These are phyloP conservation scores for Camellia granthamiana DNA, from an alignment of 148 eudicot genomes.

Conservation along the genomic window DNA sequence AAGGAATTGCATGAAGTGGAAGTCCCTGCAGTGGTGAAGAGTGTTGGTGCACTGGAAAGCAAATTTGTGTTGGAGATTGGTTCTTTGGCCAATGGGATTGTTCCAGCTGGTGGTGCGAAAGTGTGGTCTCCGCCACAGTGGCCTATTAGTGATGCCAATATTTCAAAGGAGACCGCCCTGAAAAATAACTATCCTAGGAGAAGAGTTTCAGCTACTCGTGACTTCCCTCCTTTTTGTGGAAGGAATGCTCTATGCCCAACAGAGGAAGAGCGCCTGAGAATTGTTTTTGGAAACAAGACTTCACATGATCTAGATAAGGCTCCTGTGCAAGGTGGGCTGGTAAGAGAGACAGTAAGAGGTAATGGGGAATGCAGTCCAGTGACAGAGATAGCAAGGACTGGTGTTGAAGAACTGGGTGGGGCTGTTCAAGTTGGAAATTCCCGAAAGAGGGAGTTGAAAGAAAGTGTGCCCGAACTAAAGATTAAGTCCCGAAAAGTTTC, in stretches of 20 bases:
- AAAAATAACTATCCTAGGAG: conserved; percentile 39
- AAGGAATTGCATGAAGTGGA: conserved; percentile 11
- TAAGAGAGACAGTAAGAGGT: neutral
- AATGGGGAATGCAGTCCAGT: neutral
- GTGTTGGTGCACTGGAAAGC: neutral
- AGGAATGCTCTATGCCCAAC: conserved; percentile 29
- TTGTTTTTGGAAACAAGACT: conserved; percentile 13
- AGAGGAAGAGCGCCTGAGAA: conserved; percentile 19
- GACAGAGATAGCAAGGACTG: conserved; percentile 11
- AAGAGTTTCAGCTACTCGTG: conserved; percentile 61
- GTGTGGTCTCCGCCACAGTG: conserved; percentile 13
- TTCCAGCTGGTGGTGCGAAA: conserved; percentile 17
- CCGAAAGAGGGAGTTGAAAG: conserved; percentile 12
- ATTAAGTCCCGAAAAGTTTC: neutral
- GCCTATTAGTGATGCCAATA: conserved; percentile 17
- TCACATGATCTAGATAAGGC: conserved; percentile 3
- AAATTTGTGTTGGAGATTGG: conserved; percentile 6
- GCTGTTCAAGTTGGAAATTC: conserved; percentile 13
- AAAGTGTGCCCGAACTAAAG: conserved; percentile 3
- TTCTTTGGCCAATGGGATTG: conserved; percentile 10
- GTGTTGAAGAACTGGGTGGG: conserved; percentile 10
- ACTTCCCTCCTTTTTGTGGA: conserved; percentile 76
- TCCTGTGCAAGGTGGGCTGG: neutral
- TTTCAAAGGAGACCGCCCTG: conserved; percentile 6
- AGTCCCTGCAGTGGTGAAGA: conserved; percentile 7